These are phyloP conservation scores for Aspergillus carlsbadensis DNA, from an alignment of 495 filamentous ascomycete species.

Conservation along the genomic window DNA sequence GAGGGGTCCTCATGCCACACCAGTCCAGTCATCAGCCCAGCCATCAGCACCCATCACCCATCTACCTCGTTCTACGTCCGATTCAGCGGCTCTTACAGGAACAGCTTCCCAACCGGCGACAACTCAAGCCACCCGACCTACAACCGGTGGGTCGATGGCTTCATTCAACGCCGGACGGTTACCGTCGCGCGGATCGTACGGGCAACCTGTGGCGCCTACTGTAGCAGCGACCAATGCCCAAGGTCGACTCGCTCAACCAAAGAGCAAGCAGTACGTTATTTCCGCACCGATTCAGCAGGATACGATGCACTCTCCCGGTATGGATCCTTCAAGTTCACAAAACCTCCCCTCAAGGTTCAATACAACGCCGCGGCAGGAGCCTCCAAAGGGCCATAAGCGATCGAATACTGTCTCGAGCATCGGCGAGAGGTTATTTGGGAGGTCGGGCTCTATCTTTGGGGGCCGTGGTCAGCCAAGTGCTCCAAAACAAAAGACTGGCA, in stretches of 20 bases:
- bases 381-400: constrained; percentile 76
- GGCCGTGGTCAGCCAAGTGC: constrained; percentile 43
- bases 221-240: constrained; percentile 89
- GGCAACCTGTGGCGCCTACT: constrained; percentile 82
- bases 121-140: constrained; percentile 60
- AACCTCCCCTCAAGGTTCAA: constrained; percentile 46
- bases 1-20: constrained; percentile 11
- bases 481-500: constrained; percentile 38
- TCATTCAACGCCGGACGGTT: constrained; percentile 64
- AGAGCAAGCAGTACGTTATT: constrained; percentile 72
- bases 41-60: constrained; percentile 41
- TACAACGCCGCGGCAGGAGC: constrained; percentile 44
- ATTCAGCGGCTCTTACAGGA: constrained; percentile 50
- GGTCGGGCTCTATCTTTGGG: constrained; percentile 76
- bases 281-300: constrained; percentile 66
- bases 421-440: constrained; percentile 73
- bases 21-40: constrained; percentile 10
- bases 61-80: constrained; percentile 54
- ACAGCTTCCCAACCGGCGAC: constrained; percentile 40
- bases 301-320: constrained; percentile 31
- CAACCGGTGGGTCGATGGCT: constrained; percentile 78
- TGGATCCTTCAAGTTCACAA: constrained; percentile 62
- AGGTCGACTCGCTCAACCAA: constrained; percentile 86
- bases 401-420: constrained; percentile 87
- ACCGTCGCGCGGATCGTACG: constrained; percentile 82